Base-by-base conservation (phyloP, 192 early-diverging fungal genomes). In the Thamnidium elegans region DNA sequence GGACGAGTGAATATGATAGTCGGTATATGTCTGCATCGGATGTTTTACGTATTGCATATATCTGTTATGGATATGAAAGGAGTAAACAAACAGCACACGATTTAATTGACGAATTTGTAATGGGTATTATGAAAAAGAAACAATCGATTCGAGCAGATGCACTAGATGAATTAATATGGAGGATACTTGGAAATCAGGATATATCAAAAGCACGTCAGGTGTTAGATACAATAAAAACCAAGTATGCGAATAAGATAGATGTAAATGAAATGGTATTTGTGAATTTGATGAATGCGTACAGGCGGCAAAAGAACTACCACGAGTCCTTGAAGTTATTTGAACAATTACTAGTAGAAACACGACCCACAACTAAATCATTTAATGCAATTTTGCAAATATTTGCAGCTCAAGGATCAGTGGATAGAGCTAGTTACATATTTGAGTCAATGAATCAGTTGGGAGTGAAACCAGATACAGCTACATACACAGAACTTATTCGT, bases 401-500 rank as follows among this genome's bases (percentile, higher is more conserved):
- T 65, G 48, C 73, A 9, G 64, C 66, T 17, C 68, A 70, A 30
- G 64, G 59, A 5, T 15, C 17, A 42, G 23, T 26, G 1, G 73
- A 70, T 14, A 32, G 42, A 39, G 64, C 67, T 0, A 42, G 30
- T 42, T 36, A 52, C 13, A 68, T 75, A 32, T 63, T 58, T 47
- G 66, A 73, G 3, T 50, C 71, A 5, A 76, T 76, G 69, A 30
- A 50, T 52, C 20, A 45, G 13, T 19, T 34, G 14, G 60, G 55
- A 0, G 11, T 67, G 19, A 20, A 45, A 15, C 74, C 74, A 4
- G 74, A 76, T 50, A 55, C 51, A 17, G 54, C 69, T 11, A 45
- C 74, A n/a, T 76, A 59, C 45, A 62, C 65, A 36, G 74, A 76
- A 43, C 53, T 67, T 17, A 76, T 76, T 13, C 50, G 60, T 11